Percentiles rank a stretch among this genome's conserved stretches.
Conservation (phyloP, 768 basidiomycete genomes). For the Leccinum boreale region DNA sequence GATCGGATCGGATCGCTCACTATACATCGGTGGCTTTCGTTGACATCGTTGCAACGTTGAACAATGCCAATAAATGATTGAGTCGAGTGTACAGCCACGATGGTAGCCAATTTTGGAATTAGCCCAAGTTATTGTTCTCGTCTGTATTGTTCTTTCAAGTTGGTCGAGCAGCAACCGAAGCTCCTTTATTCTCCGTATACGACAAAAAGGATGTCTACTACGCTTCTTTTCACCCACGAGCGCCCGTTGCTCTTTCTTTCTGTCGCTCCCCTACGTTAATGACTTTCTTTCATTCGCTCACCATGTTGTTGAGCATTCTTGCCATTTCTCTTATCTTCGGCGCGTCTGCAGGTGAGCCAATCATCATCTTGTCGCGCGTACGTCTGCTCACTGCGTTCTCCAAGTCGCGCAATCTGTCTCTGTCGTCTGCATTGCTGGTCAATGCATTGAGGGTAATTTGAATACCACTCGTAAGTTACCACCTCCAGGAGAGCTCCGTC, state of each 20-base stretch:
- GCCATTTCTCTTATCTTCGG: conserved; percentile 34
- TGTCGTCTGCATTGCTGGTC: conserved; percentile 83
- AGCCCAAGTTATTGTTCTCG: conserved; percentile 26
- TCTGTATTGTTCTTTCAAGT: conserved; percentile 19
- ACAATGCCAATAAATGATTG: not conserved
- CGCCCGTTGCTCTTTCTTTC: conserved; percentile 22
- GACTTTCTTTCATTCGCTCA: conserved; percentile 24
- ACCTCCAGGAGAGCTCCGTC: conserved; percentile 1
- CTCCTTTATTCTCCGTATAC: conserved; percentile 24
- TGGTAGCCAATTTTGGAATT: not conserved
- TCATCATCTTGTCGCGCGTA: not conserved
- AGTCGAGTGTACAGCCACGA: conserved; percentile 13
- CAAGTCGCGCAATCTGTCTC: conserved; percentile 56
- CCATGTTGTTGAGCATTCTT: conserved; percentile 41
- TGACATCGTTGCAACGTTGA: not conserved
- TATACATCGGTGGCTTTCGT: not conserved
- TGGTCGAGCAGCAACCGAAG: conserved; percentile 18
- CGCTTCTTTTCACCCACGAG: conserved; percentile 10
- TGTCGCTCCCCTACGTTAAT: conserved; percentile 17
- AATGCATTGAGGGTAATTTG: conserved; percentile 79
- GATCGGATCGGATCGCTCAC: not conserved
- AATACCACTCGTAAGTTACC: conserved; percentile 61
- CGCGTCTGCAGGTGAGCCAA: conserved; percentile 37
- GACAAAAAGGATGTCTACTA: conserved; percentile 29
- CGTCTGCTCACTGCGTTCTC: not conserved